Percentiles rank a stretch among this genome's conserved stretches.
Conservation (phyloP, 352 stramenopile genomes). For the Phytopythium kandeliae region DNA sequence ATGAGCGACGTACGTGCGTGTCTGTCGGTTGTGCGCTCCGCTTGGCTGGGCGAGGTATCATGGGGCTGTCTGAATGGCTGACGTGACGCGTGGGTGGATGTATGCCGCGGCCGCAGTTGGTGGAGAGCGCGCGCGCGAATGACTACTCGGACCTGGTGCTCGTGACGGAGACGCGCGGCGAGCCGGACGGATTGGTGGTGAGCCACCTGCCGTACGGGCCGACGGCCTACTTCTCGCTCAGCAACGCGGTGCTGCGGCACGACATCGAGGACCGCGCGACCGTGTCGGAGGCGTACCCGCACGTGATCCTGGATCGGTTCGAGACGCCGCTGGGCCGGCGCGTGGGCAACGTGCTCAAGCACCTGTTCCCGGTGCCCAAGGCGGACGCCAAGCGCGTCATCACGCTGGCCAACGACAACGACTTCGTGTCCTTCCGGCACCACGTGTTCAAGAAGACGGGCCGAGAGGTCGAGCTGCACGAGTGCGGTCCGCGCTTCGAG, state of each 20-base stretch:
- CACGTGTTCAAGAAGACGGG: conserved; percentile 97
- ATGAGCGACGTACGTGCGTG: conserved; percentile 70
- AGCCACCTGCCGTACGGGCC: conserved; percentile 98
- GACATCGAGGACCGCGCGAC: conserved; percentile 97
- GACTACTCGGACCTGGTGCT: conserved; percentile 99
- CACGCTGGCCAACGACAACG: conserved; percentile 97
- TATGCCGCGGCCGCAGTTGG: conserved; percentile 74
- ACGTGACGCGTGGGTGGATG: not conserved
- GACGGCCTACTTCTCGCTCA: conserved; percentile 98
- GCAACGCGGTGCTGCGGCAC: conserved; percentile 96
- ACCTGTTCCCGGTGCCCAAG: conserved; percentile 98
- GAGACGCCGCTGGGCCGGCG: conserved; percentile 92
- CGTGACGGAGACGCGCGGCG: conserved; percentile 97
- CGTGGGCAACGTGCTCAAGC: conserved; percentile 98
- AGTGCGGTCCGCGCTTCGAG: conserved; percentile 97
- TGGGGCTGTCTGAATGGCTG: not conserved
- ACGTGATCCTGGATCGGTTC: conserved; percentile 98
- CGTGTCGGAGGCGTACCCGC: conserved; percentile 91
- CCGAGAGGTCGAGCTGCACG: conserved; percentile 91
- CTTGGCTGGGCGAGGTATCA: not conserved
- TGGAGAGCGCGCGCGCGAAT: conserved; percentile 93
- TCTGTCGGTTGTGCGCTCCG: no score
- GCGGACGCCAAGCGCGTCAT: conserved; percentile 95
- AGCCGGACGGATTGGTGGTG: conserved; percentile 98
- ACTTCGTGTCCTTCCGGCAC: conserved; percentile 99